Percentiles rank a stretch among this genome's conserved stretches.
These are phyloP conservation scores for Saccharata proteae DNA, from an alignment of 2,329 filamentous ascomycete genomes.

Conservation along the genomic window DNA sequence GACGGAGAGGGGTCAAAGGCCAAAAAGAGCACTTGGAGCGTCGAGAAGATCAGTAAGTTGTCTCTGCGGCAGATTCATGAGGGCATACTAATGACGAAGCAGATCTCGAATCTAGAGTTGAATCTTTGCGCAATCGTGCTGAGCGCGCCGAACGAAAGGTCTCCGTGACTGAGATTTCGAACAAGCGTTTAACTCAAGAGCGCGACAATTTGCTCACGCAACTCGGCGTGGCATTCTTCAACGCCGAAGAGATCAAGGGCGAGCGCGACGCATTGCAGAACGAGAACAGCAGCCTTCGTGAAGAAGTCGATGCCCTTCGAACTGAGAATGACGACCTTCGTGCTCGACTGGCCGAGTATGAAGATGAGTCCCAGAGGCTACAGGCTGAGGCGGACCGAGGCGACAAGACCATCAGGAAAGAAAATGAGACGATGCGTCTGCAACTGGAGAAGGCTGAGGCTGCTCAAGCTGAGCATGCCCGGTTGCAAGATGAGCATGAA, in stretches of 20 bases:
- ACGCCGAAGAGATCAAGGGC: slow-evolving; percentile 38
- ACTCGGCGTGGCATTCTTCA: slow-evolving; percentile 47
- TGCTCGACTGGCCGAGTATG: slow-evolving; percentile 20
- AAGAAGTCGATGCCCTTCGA: slow-evolving; percentile 15
- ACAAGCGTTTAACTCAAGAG: slow-evolving; percentile 50
- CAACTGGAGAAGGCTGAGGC: slow-evolving; percentile 14
- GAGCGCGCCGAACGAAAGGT: slow-evolving; percentile 52
- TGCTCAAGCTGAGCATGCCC: slow-evolving; percentile 26
- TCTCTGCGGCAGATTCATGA: background rate
- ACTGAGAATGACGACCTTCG: slow-evolving; percentile 18
- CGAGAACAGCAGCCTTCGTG: slow-evolving; percentile 25
- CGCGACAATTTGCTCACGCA: slow-evolving; percentile 53
- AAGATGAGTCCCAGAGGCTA: slow-evolving; percentile 22
- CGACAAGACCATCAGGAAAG: slow-evolving; percentile 20
- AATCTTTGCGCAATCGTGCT: slow-evolving; percentile 48
- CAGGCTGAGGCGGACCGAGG: slow-evolving; percentile 21
- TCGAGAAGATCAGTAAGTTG: slow-evolving; percentile 47
- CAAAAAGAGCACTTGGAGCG: slow-evolving; percentile 26
- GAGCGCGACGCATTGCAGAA: slow-evolving; percentile 29
- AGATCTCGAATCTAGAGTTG: slow-evolving; percentile 49
- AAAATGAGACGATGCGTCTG: slow-evolving; percentile 22
- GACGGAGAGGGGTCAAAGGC: slow-evolving; percentile 38
- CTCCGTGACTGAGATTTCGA: slow-evolving; percentile 50
- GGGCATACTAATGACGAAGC: background rate
- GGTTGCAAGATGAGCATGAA: slow-evolving; percentile 60